phyloP scores from a whole-genome alignment of 352 stramenopile genomes.

The Halophytophthora batemanensis region DNA sequence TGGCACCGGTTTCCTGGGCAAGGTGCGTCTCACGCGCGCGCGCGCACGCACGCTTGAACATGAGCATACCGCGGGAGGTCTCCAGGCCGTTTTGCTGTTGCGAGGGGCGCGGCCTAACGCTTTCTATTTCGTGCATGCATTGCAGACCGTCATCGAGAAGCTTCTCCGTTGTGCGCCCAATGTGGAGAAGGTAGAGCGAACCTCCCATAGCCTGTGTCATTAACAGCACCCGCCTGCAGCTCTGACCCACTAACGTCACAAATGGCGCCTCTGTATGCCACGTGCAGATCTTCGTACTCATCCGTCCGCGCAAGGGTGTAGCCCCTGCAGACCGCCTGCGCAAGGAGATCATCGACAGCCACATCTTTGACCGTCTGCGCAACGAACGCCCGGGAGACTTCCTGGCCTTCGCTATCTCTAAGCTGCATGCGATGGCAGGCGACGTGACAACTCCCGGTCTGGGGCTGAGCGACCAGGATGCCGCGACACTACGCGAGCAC shows the following conservation, averaged over 20 bases:
- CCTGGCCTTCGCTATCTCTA: conserved; percentile 43
- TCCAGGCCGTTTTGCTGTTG: conserved; percentile 1
- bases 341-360: conserved; percentile 74
- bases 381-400: conserved; percentile 47
- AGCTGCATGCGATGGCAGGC: conserved; percentile 59
- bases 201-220: background rate
- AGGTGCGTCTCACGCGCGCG: conserved; percentile 29
- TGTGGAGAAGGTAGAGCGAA: conserved; percentile 39
- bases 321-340: conserved; percentile 45
- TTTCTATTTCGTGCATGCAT: background rate
- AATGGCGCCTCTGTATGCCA: background rate
- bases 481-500: conserved; percentile 30
- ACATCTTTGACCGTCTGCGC: conserved; percentile 71
- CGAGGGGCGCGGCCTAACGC: conserved; percentile 1
- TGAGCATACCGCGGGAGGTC: background rate
- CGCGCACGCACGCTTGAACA: too few relatives aligned
- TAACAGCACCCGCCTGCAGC: background rate
- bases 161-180: conserved; percentile 63
- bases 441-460: conserved; percentile 71
- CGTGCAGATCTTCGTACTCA: conserved; percentile 66
- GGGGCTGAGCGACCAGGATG: conserved; percentile 48
- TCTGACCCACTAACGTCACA: conserved; percentile 1
- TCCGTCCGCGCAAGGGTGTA: conserved; percentile 74
- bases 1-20: conserved; percentile 84
- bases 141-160: conserved; percentile 77